Percentiles rank a stretch among this genome's conserved stretches.
These are phyloP conservation scores for Tuber indicum DNA, from an alignment of 495 filamentous ascomycete species.

Conservation along the genomic window DNA sequence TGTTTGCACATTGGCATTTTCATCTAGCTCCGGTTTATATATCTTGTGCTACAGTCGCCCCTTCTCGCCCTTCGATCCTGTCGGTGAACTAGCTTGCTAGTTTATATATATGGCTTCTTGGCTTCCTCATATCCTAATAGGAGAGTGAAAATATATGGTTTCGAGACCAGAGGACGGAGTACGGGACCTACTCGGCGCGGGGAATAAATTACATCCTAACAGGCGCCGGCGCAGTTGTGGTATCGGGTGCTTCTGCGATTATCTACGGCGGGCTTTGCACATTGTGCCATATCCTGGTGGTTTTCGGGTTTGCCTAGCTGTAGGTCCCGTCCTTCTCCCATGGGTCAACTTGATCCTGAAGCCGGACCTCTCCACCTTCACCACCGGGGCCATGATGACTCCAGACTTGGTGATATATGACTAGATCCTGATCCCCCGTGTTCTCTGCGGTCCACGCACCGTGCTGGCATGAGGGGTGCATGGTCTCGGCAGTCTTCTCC, in stretches of 20 bases:
- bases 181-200: conserved; percentile 46
- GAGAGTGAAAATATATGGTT: conserved; percentile 44
- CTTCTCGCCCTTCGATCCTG: conserved; percentile 34
- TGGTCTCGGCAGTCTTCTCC: conserved; percentile 45
- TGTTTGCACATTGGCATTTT: conserved; percentile 48
- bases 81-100: conserved; percentile 44
- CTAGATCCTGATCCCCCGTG: conserved; percentile 44
- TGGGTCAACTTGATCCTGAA: conserved; percentile 52
- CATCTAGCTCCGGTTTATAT: conserved; percentile 43
- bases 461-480: conserved; percentile 46
- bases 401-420: conserved; percentile 38
- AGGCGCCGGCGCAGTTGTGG: conserved; percentile 48
- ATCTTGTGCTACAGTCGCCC: conserved; percentile 43
- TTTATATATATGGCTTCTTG: conserved; percentile 44
- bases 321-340: conserved; percentile 34
- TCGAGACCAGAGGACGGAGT: conserved; percentile 45
- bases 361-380: conserved; percentile 49
- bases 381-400: conserved; percentile 50
- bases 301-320: neutral
- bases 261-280: conserved; percentile 37
- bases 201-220: conserved; percentile 43
- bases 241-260: conserved; percentile 45
- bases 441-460: conserved; percentile 50
- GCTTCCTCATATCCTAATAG: conserved; percentile 44
- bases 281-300: conserved; percentile 15